Evolutionary conservation across 192 early-diverging fungal species (phyloP).

Genomic region (Chytriomyces sp.): DNA sequence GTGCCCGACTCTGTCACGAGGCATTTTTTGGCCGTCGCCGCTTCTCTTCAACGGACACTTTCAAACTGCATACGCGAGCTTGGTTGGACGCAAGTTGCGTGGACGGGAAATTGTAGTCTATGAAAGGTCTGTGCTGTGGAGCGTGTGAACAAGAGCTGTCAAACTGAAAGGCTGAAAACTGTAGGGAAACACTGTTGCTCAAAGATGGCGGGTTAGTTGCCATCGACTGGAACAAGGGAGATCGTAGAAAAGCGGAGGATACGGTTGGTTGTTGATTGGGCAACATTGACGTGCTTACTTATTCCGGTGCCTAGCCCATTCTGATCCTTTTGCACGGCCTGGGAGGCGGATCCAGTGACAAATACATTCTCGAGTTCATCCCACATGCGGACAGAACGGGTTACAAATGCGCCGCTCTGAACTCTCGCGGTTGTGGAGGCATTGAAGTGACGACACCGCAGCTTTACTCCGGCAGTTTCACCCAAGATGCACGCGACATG

Average conservation of each 20-base stretch:
- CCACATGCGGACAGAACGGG: slow-evolving; percentile 32
- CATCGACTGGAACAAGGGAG: slow-evolving; percentile 74
- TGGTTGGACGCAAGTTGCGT: slow-evolving; percentile 56
- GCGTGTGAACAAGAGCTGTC: background rate
- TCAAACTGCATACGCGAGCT: slow-evolving; percentile 11
- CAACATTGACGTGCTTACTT: slow-evolving; percentile 48
- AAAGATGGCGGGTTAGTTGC: slow-evolving; percentile 88
- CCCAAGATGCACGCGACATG: slow-evolving; percentile 69
- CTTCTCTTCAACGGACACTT: slow-evolving; percentile 9
- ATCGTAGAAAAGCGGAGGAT: background rate
- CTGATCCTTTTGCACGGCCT: slow-evolving; percentile 87
- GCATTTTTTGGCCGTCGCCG: slow-evolving; percentile 40
- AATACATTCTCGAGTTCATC: slow-evolving; percentile 80
- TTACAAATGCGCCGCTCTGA: slow-evolving; percentile 81
- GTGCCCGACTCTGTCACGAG: slow-evolving; percentile 7
- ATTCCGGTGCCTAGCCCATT: slow-evolving; percentile 57
- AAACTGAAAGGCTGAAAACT: background rate
- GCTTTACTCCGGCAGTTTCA: slow-evolving; percentile 82
- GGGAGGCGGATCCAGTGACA: slow-evolving; percentile 90
- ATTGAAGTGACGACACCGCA: slow-evolving; percentile 74
- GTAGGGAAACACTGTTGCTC: slow-evolving; percentile 37
- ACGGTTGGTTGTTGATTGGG: slow-evolving; percentile 41
- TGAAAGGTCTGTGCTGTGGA: background rate
- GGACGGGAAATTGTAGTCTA: background rate
- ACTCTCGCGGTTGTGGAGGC: slow-evolving; percentile 87